Conservation (phyloP, 768 basidiomycete genomes). For the Hericium erinaceus region DNA sequence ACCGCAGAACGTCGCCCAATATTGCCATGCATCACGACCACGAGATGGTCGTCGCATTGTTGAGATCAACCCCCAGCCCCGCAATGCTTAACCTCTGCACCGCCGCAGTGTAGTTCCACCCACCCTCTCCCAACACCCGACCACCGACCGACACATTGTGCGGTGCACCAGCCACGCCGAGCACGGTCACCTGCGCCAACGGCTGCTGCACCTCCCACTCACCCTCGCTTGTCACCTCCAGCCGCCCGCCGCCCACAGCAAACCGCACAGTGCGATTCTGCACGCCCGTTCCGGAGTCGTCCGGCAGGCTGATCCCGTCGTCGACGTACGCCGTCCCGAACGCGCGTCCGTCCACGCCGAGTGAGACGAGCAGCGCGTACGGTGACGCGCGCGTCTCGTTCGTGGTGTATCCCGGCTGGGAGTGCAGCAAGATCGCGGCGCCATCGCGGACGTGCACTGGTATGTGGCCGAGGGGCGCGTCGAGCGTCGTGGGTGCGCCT, state of each 20-base stretch:
- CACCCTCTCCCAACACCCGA: not conserved
- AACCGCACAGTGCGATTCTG: slow-evolving; percentile 41
- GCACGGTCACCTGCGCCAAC: slow-evolving; percentile 44
- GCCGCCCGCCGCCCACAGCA: slow-evolving; percentile 21
- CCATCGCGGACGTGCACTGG: slow-evolving; percentile 70
- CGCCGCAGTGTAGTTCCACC: slow-evolving; percentile 3
- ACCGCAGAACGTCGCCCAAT: too few species aligned
- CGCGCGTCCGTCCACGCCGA: slow-evolving; percentile 37
- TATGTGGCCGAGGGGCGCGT: slow-evolving; percentile 67
- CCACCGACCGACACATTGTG: slow-evolving; percentile 1
- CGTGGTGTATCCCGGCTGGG: slow-evolving; percentile 56
- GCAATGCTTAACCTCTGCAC: slow-evolving; percentile 8
- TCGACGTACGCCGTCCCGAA: slow-evolving; percentile 59
- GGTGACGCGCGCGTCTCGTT: slow-evolving; percentile 55
- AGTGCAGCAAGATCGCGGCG: slow-evolving; percentile 54
- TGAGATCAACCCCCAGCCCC: slow-evolving; percentile 4
- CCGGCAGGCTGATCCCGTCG: slow-evolving; percentile 52
- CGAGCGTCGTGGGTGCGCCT: slow-evolving; percentile 38
- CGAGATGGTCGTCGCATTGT: not conserved
- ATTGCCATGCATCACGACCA: not conserved
- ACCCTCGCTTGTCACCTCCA: slow-evolving; percentile 32
- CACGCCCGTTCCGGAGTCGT: slow-evolving; percentile 25
- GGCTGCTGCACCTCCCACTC: slow-evolving; percentile 36
- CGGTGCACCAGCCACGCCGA: slow-evolving; percentile 32
- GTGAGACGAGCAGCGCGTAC: slow-evolving; percentile 54